Evolutionary conservation across 108 stramenopile genomes (phyloP).

Genomic region (Parietichytrium sp.): DNA sequence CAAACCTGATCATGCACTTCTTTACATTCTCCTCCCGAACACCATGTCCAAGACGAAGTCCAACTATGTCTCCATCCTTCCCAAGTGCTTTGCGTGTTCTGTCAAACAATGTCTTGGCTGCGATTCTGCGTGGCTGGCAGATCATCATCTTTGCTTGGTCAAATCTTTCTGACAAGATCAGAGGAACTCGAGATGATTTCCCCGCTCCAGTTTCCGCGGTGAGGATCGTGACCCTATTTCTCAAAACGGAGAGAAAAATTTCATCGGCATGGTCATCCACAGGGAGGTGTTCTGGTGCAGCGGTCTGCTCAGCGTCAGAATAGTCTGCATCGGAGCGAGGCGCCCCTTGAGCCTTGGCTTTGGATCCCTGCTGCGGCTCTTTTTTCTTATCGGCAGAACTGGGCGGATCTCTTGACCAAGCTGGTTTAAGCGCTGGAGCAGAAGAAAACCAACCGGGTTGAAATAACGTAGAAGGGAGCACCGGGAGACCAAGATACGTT

Average conservation of each 20-base stretch:
- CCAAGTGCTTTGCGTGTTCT: not conserved
- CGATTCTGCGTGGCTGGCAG: conserved; percentile 11
- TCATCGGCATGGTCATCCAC: not conserved
- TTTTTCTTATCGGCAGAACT: no score
- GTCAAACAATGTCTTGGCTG: not conserved
- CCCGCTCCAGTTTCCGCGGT: not conserved
- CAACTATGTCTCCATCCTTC: not conserved
- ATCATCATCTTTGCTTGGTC: not conserved
- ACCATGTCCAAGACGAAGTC: not conserved
- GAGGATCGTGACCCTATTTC: not conserved
- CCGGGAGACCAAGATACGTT: no score
- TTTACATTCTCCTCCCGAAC: not conserved
- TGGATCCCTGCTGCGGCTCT: no score
- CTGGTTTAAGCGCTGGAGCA: no score
- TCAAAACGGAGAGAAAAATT: not conserved
- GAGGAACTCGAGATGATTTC: not conserved
- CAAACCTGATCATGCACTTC: not conserved
- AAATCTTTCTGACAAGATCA: not conserved
- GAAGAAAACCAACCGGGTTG: no score
- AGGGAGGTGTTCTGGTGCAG: not conserved
- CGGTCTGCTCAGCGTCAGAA: no score
- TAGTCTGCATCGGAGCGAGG: no score
- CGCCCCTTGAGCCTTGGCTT: no score
- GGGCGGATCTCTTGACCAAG: no score
- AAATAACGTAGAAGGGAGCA: no score